phyloP scores from a whole-genome alignment of 352 stramenopile genomes.

The Lagenidium sp. region DNA sequence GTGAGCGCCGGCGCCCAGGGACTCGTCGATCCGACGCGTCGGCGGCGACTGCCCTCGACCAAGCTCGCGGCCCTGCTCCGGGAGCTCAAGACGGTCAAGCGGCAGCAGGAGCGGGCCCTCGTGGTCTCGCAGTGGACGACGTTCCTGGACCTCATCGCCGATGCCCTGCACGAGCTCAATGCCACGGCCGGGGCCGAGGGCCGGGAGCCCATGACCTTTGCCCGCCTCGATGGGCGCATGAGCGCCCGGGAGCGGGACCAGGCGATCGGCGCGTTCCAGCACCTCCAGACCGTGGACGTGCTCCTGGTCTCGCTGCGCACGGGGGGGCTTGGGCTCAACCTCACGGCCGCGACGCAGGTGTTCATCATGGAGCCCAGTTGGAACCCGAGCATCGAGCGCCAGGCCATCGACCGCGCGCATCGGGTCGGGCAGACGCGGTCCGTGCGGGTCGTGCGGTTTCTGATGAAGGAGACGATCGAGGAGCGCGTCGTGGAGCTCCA shows the following conservation, averaged over 20 bases:
- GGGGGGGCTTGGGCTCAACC: slow-evolving; percentile 87
- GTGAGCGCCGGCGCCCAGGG: slow-evolving; percentile 4
- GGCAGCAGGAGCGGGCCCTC: slow-evolving; percentile 41
- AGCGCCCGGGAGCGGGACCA: slow-evolving; percentile 46
- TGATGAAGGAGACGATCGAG: slow-evolving; percentile 86
- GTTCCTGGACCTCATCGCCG: slow-evolving; percentile 71
- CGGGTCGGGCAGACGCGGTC: slow-evolving; percentile 72
- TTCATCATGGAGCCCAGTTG: slow-evolving; percentile 92
- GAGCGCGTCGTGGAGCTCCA: slow-evolving; percentile 86
- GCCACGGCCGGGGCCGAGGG: slow-evolving; percentile 12
- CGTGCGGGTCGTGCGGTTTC: slow-evolving; percentile 74
- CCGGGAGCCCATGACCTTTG: slow-evolving; percentile 11
- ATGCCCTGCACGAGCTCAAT: slow-evolving; percentile 16
- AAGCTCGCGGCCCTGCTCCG: slow-evolving; percentile 50
- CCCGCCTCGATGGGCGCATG: slow-evolving; percentile 56
- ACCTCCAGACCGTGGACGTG: slow-evolving; percentile 51
- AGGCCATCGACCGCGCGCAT: slow-evolving; percentile 86
- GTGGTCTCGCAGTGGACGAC: slow-evolving; percentile 88
- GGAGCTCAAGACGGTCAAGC: slow-evolving; percentile 36
- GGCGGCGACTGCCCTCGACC: too few relatives aligned
- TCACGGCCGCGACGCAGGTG: slow-evolving; percentile 88
- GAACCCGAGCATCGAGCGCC: slow-evolving; percentile 88
- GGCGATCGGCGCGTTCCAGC: slow-evolving; percentile 49
- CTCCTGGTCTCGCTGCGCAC: slow-evolving; percentile 86
- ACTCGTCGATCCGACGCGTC: too few relatives aligned